These are phyloP conservation scores for Wickerhamiella azyma DNA, from an alignment of 805 yeast species.

Conservation along the genomic window DNA sequence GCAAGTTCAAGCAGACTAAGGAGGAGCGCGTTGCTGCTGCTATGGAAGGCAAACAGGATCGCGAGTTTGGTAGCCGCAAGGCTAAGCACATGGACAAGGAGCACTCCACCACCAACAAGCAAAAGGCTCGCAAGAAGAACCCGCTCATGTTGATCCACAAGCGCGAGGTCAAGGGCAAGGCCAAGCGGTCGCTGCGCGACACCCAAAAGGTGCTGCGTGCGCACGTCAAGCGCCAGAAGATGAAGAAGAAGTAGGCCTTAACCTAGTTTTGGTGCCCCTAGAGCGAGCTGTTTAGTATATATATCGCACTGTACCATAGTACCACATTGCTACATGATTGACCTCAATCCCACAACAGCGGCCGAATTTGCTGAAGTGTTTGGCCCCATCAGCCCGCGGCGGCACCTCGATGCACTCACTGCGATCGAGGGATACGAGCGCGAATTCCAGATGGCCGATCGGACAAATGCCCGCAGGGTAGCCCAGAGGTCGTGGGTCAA, in stretches of 20 bases:
- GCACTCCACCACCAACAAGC: constrained; percentile 88
- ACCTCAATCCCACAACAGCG: no score
- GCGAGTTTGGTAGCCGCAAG: constrained; percentile 80
- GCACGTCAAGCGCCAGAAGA: constrained; percentile 82
- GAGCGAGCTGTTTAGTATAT: no score
- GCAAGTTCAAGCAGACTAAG: constrained; percentile 66
- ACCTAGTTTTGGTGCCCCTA: no score
- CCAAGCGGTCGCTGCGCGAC: constrained; percentile 77
- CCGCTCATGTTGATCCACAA: constrained; percentile 98
- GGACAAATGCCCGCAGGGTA: no score
- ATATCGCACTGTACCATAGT: no score
- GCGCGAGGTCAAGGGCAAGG: constrained; percentile 86
- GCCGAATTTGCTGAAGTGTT: no score
- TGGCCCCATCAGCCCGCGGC: no score
- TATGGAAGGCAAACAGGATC: constrained; percentile 82
- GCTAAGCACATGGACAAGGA: constrained; percentile 48
- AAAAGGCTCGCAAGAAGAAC: constrained; percentile 96
- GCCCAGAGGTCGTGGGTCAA: no score
- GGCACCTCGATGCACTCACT: no score
- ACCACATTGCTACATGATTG: no score
- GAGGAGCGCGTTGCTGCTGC: constrained; percentile 84
- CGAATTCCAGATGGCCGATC: no score
- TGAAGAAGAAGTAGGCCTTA: constrained; percentile 39
- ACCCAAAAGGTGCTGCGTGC: constrained; percentile 76
- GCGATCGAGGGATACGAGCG: no score